phyloP scores from a whole-genome alignment of 805 yeast species.

The Kuraishia ogatae region DNA sequence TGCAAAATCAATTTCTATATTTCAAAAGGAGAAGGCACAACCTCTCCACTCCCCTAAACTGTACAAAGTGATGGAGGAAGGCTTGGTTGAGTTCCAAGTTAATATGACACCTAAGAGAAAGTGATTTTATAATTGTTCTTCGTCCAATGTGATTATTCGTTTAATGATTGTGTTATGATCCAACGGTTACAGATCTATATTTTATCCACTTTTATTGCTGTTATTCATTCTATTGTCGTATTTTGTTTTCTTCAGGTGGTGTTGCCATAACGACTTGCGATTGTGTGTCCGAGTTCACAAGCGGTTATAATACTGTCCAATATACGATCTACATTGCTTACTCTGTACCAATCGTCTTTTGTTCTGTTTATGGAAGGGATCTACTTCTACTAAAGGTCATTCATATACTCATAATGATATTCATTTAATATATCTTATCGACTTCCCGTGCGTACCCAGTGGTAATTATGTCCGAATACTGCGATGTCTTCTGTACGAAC shows the following conservation, averaged over 20 bases:
- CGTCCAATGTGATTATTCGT: no score
- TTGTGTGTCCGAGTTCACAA: background rate
- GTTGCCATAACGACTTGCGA: background rate
- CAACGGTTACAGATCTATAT: background rate
- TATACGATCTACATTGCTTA: background rate
- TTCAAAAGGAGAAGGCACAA: constrained; percentile 18
- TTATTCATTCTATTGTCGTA: background rate
- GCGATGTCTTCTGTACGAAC: no score
- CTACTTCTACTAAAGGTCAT: background rate
- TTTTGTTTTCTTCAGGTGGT: background rate
- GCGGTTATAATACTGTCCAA: no score
- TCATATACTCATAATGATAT: background rate
- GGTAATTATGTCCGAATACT: no score
- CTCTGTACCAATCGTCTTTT: no score
- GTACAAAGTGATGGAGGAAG: constrained; percentile 20
- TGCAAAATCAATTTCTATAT: constrained; percentile 20
- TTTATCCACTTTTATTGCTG: background rate
- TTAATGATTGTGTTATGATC: background rate
- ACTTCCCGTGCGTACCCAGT: no score
- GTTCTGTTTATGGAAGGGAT: no score
- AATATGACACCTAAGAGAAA: constrained; percentile 8
- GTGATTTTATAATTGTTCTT: background rate
- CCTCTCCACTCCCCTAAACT: constrained; percentile 15
- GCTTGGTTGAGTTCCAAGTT: constrained; percentile 23
- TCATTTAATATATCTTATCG: background rate